Conservation (phyloP, 768 basidiomycete genomes). For the Omphalotus guepiniiformis region DNA sequence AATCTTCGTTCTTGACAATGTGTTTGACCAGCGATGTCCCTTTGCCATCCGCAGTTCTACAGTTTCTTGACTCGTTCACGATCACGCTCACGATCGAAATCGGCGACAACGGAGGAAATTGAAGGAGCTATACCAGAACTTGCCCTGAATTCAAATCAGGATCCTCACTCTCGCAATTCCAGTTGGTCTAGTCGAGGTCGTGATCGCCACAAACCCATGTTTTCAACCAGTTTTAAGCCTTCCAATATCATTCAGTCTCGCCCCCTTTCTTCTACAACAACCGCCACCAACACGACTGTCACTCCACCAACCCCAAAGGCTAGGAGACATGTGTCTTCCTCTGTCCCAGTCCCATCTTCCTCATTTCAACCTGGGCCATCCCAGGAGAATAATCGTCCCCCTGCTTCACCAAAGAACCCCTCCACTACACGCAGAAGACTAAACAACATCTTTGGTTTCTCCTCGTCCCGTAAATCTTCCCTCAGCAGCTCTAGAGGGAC, state of each 20-base stretch:
- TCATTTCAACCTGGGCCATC: conserved; percentile 3
- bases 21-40: conserved; percentile 6
- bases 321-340: conserved; percentile 22
- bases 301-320: conserved; percentile 52
- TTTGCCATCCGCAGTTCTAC: conserved; percentile 56
- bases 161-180: conserved; percentile 6
- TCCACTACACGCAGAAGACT: conserved; percentile 36
- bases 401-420: conserved; percentile 29
- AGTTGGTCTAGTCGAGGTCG: conserved; percentile 8
- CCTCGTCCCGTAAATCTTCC: conserved; percentile 34
- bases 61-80: conserved; percentile 54
- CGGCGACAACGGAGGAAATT: conserved; percentile 15
- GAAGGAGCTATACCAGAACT: neutral
- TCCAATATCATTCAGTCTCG: conserved; percentile 48
- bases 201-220: conserved; percentile 4
- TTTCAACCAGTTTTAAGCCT: conserved; percentile 39
- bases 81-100: conserved; percentile 55
- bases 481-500: conserved; percentile 32
- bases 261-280: conserved; percentile 63
- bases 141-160: conserved; percentile 1
- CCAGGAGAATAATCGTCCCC: conserved; percentile 17
- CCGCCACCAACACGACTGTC: conserved; percentile 57
- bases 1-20: conserved; percentile 5
- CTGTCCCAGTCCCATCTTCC: conserved; percentile 20
- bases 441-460: conserved; percentile 41